Base-by-base conservation (phyloP, 805 yeast species). In the Jamesozyma spencerorum region DNA sequence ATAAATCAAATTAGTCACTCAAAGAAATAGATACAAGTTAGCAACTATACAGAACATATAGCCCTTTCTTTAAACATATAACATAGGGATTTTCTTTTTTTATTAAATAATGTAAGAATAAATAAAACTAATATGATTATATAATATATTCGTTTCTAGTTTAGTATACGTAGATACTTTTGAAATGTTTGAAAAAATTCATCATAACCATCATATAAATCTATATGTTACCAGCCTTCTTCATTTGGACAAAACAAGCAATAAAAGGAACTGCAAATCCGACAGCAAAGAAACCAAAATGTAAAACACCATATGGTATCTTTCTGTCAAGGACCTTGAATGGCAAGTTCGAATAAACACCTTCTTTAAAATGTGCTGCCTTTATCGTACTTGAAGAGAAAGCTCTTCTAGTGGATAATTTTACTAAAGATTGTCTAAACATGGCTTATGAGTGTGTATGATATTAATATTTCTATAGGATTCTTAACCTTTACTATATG, bases 301-400 rank as follows among this genome's bases (percentile, higher is more conserved):
- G 94, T 51, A 81, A 73, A 39, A 86, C 69, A 51, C 79, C 85
- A 64, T 75, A 87, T 52, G 97, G 97, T 50, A 90, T 74, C 71
- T 79, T 83, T 75, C 95, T 87, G 77, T 80, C 73, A 75, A 86
- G 87, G 48, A 90, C 94, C 74, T 78, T 78, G 79, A 90, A 92
- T 51, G 98, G 98, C 49, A 90, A 61, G 77, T 92, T 90, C 58
- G 82, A 71, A 80, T 92, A 92, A 36, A 81, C 79, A 59, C 97
- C 97, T 58, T 76, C 82, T 55, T 78, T 77, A 60, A 74, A 79
- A 67, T 76, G 83, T 17, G 62, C 38, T 43, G 63, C 53, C 69
- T 38, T 61, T 43, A 81, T 31, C n/a, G 34, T 31, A 36, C 81
- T 66, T 51, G 86, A 66, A 49, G 80, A 66, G 62, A 79, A 79